These are phyloP conservation scores for Trichoderma sp. DNA, from an alignment of 2,329 filamentous ascomycete species.

Conservation along the genomic window DNA sequence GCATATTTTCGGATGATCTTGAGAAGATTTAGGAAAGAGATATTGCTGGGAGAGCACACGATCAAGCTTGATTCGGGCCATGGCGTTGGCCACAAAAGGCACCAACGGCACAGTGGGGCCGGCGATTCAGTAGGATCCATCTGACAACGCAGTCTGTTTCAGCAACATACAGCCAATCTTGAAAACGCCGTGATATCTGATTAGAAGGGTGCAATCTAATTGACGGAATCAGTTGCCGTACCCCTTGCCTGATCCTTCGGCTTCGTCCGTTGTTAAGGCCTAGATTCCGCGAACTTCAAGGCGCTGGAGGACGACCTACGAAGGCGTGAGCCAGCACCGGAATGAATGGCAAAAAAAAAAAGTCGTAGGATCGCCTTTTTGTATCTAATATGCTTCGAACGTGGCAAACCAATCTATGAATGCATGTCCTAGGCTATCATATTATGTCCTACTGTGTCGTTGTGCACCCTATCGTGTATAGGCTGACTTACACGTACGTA, in stretches of 20 bases:
- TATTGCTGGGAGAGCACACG: not conserved
- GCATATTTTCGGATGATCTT: not conserved
- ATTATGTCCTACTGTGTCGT: not conserved
- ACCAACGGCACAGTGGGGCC: not conserved
- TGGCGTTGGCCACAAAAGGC: not conserved
- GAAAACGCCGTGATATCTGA: not conserved
- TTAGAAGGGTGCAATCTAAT: not conserved
- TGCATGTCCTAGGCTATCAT: not conserved
- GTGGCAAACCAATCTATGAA: not conserved
- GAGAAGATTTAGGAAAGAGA: not conserved
- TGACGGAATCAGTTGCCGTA: not conserved
- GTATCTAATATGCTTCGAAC: not conserved
- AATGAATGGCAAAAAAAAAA: not conserved
- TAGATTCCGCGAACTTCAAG: not conserved
- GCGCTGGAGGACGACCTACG: not conserved
- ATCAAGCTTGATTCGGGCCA: not conserved
- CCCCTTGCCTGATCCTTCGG: not conserved
- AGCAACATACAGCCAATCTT: not conserved
- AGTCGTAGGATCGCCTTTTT: not conserved
- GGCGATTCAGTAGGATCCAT: not conserved
- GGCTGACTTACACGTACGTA: not conserved
- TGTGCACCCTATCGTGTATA: not conserved
- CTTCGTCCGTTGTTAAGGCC: not conserved
- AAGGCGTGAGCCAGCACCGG: not conserved
- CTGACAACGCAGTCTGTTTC: slow-evolving; percentile 11